A percentile compares a stretch with the other conserved stretches of the same genome.
Evolutionary conservation across 2,329 filamentous ascomycete species (phyloP).

Genomic region (Epichloe gansuensis): DNA sequence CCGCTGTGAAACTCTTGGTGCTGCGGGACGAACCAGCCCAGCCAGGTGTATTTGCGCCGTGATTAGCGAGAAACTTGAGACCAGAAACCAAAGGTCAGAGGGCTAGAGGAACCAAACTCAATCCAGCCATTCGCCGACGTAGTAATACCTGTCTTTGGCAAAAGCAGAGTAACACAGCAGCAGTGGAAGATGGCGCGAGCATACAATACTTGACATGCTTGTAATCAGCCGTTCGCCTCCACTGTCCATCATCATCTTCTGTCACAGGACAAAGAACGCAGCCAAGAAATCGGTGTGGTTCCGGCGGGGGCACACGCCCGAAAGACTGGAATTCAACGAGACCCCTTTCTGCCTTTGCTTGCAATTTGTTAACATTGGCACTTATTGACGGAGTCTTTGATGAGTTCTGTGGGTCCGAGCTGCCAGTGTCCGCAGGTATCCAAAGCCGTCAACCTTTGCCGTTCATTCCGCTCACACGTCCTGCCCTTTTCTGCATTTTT

Average conservation of each 20-base stretch:
- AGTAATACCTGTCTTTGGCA: neutral
- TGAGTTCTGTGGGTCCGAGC: too few relatives aligned
- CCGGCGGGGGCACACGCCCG: neutral
- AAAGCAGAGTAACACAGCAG: neutral
- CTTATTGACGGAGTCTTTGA: too few relatives aligned
- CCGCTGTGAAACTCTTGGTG: neutral
- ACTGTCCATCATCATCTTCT: neutral
- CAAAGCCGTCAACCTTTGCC: too few relatives aligned
- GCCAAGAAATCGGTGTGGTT: conserved; percentile 1
- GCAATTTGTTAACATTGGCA: too few relatives aligned
- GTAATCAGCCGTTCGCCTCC: neutral
- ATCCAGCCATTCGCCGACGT: neutral
- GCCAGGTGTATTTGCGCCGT: neutral
- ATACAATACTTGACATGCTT: neutral
- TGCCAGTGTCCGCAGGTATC: too few relatives aligned
- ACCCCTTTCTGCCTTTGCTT: neutral
- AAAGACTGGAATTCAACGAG: neutral
- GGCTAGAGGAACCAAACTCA: too few relatives aligned
- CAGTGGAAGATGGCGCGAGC: neutral
- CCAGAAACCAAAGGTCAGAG: too few relatives aligned
- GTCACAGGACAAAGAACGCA: neutral
- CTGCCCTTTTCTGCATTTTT: too few relatives aligned
- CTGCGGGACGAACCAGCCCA: neutral
- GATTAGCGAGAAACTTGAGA: too few relatives aligned
- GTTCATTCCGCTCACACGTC: too few relatives aligned